Evolutionary conservation across 1,139 yeast species (phyloP), one percentile per base, ranked within the genome.

Genomic region (Saccharomycopsis hybrid): DNA sequence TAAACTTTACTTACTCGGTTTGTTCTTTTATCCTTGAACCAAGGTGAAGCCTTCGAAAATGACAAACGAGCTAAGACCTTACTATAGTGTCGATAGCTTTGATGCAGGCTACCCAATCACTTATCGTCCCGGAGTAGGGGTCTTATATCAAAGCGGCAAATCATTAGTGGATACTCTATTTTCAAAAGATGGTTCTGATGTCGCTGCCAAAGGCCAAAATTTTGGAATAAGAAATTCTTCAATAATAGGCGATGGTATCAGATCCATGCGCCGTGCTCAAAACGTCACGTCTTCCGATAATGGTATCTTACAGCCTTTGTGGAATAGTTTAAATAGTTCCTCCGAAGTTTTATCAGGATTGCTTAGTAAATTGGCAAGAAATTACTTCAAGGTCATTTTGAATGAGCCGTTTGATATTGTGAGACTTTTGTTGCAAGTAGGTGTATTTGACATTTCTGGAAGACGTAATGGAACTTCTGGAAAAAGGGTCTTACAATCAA

Each of bases 381-480:
- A 81, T 56, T 89, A 89, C 66, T 67, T 78, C 53, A 81, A 78
- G 56, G 78, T 82, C 47, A 64, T 87, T 39, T 63, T 85, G 28
- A 78, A 88, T 27, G 97, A 92, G 65, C 98, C 98, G 1, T 82
- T 90, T 65, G 97, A 92, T 60, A 85, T 87, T 35, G 80, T 87
- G 3, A 73, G 95, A 50, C 71, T 88, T 55, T 72, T 89, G 40
- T 66, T 89, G 52, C 98, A 92, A 64, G 85, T 87, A 33, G 96
- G 95, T 2, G 78, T 72, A 45, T 78, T 80, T 57, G 46, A 29
- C 56, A 37, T 25, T 27, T 27, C 33, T 25, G n/a, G n/a, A n/a
- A n/a, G n/a, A n/a, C n/a, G n/a, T n/a, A n/a, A n/a, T n/a, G n/a
- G n/a, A n/a, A n/a, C n/a, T n/a, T n/a, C n/a, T n/a, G 31, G 11